Conservation (phyloP, 345 rosid genomes). For the Rhizophora apiculata region DNA sequence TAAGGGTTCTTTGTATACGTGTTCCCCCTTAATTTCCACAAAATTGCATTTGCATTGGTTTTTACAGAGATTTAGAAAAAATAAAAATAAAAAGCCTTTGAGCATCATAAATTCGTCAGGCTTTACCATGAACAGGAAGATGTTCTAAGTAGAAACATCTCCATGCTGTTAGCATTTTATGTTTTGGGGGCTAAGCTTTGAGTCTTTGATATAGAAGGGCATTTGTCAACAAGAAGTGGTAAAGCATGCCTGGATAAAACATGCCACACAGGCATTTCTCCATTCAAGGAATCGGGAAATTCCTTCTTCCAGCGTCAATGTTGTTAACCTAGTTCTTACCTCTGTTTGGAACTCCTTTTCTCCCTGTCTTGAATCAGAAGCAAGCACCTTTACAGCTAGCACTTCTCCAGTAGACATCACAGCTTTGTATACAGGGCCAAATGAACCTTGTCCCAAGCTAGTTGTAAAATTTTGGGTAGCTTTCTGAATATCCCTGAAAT, state of each 20-base stretch:
- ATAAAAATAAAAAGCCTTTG: no score
- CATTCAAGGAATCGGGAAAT: neutral
- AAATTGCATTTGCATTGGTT: no score
- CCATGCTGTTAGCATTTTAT: no score
- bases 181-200: no score
- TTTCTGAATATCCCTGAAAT: conserved; percentile 85
- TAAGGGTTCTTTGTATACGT: no score
- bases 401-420: conserved; percentile 56
- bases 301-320: neutral
- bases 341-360: conserved; percentile 94
- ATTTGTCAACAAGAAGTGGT: neutral
- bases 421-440: conserved; percentile 94
- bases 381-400: conserved; percentile 88
- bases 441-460: conserved; percentile 82
- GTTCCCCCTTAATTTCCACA: no score
- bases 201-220: neutral
- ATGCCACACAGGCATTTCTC: neutral
- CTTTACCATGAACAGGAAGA: no score
- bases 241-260: conserved; percentile 1
- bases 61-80: no score
- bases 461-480: conserved; percentile 85
- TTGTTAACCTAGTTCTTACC: conserved; percentile 36
- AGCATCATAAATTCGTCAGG: no score
- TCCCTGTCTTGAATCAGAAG: conserved; percentile 85
- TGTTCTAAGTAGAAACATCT: no score